Evolutionary conservation across 2,329 filamentous ascomycete species (phyloP).

Genomic region (Apiospora aurea): DNA sequence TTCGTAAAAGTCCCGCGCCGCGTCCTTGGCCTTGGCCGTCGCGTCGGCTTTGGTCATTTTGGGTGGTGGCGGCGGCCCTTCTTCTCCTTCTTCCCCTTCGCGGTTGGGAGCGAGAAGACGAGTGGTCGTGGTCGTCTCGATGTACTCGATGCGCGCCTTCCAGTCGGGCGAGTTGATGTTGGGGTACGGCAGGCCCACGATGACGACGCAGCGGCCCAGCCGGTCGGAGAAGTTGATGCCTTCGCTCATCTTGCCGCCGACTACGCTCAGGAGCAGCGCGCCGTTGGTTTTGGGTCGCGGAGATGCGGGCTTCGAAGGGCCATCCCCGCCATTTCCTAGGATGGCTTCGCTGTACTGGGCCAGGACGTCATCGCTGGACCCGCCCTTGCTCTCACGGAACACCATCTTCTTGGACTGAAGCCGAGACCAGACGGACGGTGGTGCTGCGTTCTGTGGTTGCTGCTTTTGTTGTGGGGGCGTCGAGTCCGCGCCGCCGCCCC

Average conservation of each 20-base stretch:
- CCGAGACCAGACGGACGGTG: conserved; percentile 61
- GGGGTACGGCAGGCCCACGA: conserved; percentile 92
- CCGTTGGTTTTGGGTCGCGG: conserved; percentile 50
- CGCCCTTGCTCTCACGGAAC: conserved; percentile 64
- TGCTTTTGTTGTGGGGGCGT: conserved; percentile 20
- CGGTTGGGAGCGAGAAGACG: conserved; percentile 40
- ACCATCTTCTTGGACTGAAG: conserved; percentile 66
- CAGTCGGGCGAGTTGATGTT: conserved; percentile 90
- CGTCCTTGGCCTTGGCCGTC: conserved; percentile 53
- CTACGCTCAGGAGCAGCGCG: conserved; percentile 85
- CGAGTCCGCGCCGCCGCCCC: conserved; percentile 54
- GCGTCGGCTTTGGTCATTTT: conserved; percentile 40
- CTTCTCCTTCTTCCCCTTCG: conserved; percentile 23
- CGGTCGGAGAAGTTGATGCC: conserved; percentile 97
- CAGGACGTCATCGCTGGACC: conserved; percentile 73
- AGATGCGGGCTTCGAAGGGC: not conserved
- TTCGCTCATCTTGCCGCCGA: conserved; percentile 94
- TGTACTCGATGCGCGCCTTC: conserved; percentile 89
- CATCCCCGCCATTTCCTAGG: conserved; percentile 48
- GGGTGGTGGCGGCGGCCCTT: conserved; percentile 26
- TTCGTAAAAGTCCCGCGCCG: conserved; percentile 84
- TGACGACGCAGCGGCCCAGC: conserved; percentile 86
- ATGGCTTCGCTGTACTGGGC: conserved; percentile 76
- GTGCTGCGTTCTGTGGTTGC: conserved; percentile 9
- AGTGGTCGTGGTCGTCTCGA: conserved; percentile 66